Percentiles rank a stretch among this genome's conserved stretches.
These are phyloP conservation scores for Apium graveolens DNA, from an alignment of 129 eudicot species.

Conservation along the genomic window DNA sequence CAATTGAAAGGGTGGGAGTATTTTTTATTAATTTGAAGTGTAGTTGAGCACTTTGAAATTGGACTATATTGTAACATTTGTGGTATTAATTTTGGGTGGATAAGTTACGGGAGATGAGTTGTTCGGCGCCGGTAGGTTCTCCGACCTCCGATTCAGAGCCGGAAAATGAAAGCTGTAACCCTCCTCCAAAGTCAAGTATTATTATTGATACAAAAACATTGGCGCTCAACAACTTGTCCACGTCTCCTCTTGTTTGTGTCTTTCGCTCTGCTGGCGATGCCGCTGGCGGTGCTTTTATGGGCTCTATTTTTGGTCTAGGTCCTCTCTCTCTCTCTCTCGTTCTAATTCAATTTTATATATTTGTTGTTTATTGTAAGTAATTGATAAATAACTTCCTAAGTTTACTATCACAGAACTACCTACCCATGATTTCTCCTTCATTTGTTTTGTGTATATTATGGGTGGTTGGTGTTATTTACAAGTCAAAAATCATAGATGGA, in stretches of 20 bases:
- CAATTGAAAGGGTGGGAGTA: no score
- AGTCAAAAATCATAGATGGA: no score
- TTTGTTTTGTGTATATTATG: no score
- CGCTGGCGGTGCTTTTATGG: slow-evolving; percentile 75
- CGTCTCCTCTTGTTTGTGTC: slow-evolving; percentile 2
- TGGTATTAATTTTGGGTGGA: background rate
- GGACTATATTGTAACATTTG: no score
- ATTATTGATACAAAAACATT: background rate
- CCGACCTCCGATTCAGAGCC: background rate
- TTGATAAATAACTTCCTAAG: no score
- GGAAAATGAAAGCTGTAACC: background rate
- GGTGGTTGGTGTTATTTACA: no score
- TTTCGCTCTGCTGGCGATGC: slow-evolving; percentile 54
- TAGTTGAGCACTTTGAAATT: no score
- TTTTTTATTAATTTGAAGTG: no score
- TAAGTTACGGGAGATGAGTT: background rate
- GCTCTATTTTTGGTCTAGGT: slow-evolving; percentile 87
- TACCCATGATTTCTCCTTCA: no score
- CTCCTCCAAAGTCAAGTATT: background rate
- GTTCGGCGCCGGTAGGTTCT: background rate
- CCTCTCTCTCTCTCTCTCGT: background rate
- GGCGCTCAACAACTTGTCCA: background rate
- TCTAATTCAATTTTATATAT: no score
- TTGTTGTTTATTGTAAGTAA: no score
- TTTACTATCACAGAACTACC: no score